Evolutionary conservation across 345 rosid genomes (phyloP), one percentile per base, ranked within the genome.

Genomic region (Bruguiera sexangula): DNA sequence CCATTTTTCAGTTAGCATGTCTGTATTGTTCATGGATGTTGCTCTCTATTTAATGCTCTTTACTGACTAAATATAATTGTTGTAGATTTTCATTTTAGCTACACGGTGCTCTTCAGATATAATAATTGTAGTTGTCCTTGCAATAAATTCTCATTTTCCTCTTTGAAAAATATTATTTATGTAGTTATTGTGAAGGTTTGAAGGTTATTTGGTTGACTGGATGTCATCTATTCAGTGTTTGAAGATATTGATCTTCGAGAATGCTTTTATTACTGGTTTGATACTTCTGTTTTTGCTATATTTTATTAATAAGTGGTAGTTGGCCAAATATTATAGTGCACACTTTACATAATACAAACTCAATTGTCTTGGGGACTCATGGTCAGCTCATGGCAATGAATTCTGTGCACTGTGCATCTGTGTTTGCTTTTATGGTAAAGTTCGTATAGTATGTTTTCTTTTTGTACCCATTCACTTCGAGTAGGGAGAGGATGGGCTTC

Each of bases 401-500:
- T 66, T 59, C n/a, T 71, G 21, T 73, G 69, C 65, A 62, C 50
- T 43, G 50, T n/a, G 22, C 11, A 21, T 76, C 63, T 73, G 52
- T 71, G 67, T 76, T 71, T 65, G 68, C 76, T 82, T 75, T 68
- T 54, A 13, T 66, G 71, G 78, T 66, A 79, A 81, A 82, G 70
- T 77, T 81, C 76, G 80, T 80, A 73, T 90, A 70, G 92, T 78
- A 55, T 81, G 67, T 63, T 65, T 46, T 52, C 29, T 50, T 73
- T 82, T 83, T 89, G 90, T 83, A 78, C 94, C 90, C 87, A 87
- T 87, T 85, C 91, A 82, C 83, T 84, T 92, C 85, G 59, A 86
- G 79, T 96, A 89, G 96, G 96, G 95, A 87, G 89, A 89, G 89
- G 96, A 85, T 86, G 96, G 89, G 88, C 97, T 83, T 91, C 97